Percentiles rank a stretch among this genome's conserved stretches.
Conservation (phyloP, 2,329 filamentous ascomycete genomes). For the Penicillium sp. region DNA sequence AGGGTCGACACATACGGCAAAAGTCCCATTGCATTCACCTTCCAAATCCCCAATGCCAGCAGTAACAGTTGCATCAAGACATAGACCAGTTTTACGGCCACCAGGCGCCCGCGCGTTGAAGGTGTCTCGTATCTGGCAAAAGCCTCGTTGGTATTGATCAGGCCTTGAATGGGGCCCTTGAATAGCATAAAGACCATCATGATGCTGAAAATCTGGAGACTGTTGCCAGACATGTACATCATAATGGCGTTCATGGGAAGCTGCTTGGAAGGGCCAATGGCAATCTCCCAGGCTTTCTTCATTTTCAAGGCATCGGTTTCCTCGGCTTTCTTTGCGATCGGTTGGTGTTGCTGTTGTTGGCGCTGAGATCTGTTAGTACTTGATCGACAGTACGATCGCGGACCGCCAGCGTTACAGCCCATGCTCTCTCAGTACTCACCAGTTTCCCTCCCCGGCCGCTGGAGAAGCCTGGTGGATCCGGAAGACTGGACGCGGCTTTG, state of each 20-base stretch:
- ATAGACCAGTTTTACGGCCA: slow-evolving; percentile 82
- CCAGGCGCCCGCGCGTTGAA: slow-evolving; percentile 63
- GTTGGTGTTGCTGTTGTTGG: slow-evolving; percentile 31
- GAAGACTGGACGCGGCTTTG: slow-evolving; percentile 53
- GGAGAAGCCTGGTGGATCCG: slow-evolving; percentile 82
- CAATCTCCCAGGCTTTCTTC: slow-evolving; percentile 98
- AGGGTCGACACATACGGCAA: slow-evolving; percentile 62
- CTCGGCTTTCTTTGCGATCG: slow-evolving; percentile 46
- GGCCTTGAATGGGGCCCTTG: slow-evolving; percentile 85
- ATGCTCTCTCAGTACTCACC: slow-evolving; percentile 38
- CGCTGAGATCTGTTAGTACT: slow-evolving; percentile 12
- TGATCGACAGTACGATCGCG: not conserved
- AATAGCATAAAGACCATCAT: slow-evolving; percentile 99
- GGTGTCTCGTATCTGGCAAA: slow-evolving; percentile 88
- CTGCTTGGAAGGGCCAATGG: slow-evolving; percentile 85
- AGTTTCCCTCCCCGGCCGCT: slow-evolving; percentile 45
- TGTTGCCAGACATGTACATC: slow-evolving; percentile 99
- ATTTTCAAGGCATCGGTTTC: slow-evolving; percentile 95
- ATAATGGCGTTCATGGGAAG: slow-evolving; percentile 98
- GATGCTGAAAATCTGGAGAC: slow-evolving; percentile 96
- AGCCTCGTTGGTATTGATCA: slow-evolving; percentile 76
- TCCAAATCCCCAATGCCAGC: slow-evolving; percentile 84
- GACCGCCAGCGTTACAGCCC: not conserved
- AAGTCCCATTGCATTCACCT: slow-evolving; percentile 92
- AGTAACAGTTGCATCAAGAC: slow-evolving; percentile 80